Evolutionary conservation across 441 rosid genomes (phyloP).

Genomic region (Cnidoscolus chayamansa): DNA sequence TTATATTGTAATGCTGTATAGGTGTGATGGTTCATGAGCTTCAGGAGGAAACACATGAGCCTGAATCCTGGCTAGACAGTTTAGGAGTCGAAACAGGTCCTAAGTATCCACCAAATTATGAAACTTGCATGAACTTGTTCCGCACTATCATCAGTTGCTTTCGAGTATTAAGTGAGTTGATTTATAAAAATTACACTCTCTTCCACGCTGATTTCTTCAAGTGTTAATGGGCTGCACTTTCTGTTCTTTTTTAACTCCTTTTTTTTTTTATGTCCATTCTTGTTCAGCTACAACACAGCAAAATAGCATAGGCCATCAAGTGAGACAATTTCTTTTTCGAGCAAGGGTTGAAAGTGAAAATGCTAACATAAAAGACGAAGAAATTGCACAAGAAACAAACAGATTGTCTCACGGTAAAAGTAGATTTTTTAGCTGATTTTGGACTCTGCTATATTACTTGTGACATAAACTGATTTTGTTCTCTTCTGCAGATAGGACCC

Average conservation of each 20-base stretch:
- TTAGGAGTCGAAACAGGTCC: background rate
- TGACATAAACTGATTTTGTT: background rate
- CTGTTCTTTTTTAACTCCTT: no score
- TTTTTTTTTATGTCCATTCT: no score
- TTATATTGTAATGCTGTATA: conserved; percentile 8
- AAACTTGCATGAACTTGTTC: conserved; percentile 25
- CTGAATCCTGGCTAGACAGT: background rate
- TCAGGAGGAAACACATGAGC: conserved; percentile 11
- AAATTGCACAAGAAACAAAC: conserved; percentile 8
- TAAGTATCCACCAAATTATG: conserved; percentile 29
- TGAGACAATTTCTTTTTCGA: background rate
- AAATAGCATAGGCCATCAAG: conserved; percentile 1
- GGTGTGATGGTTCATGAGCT: conserved; percentile 38
- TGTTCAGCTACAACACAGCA: background rate
- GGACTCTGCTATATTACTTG: no score
- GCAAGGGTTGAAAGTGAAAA: background rate
- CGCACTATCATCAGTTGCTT: background rate
- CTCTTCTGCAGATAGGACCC: background rate
- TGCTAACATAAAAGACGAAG: conserved; percentile 7
- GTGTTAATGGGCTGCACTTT: background rate
- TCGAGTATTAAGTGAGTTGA: conserved; percentile 4
- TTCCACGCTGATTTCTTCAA: background rate
- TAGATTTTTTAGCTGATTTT: no score
- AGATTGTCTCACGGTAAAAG: conserved; percentile 8
- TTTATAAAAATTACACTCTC: background rate